These are phyloP conservation scores for Anethum foeniculum DNA, from an alignment of 140 eudicot species.

Conservation along the genomic window DNA sequence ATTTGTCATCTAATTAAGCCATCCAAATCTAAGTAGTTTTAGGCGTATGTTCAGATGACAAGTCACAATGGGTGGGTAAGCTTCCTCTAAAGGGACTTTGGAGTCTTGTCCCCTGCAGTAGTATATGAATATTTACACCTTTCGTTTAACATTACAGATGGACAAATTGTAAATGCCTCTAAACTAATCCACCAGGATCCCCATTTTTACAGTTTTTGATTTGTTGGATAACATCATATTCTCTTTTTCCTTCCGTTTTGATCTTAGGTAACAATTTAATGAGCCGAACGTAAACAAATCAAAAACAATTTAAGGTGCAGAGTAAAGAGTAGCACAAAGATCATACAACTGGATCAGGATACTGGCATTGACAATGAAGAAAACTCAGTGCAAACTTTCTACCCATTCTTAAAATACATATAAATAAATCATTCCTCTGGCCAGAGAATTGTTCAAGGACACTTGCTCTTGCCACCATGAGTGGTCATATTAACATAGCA, in stretches of 20 bases:
- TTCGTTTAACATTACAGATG: background rate
- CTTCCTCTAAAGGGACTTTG: background rate
- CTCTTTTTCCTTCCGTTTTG: background rate
- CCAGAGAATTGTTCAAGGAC: constrained; percentile 39
- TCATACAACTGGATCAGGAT: background rate
- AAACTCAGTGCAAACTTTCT: background rate
- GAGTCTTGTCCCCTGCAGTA: background rate
- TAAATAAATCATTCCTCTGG: background rate
- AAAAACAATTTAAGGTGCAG: background rate
- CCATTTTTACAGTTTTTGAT: background rate
- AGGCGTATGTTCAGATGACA: background rate
- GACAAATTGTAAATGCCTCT: background rate
- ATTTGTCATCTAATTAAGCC: background rate
- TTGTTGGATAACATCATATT: background rate
- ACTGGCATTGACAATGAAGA: background rate
- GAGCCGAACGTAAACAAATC: too few relatives aligned
- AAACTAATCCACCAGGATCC: background rate
- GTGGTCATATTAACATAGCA: constrained; percentile 79
- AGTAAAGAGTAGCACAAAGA: background rate
- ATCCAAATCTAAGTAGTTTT: background rate
- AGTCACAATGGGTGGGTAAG: background rate
- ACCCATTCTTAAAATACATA: background rate
- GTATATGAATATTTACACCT: background rate
- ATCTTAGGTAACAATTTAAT: too few relatives aligned
- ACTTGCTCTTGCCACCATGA: constrained; percentile 66